Base-by-base conservation (phyloP, 805 yeast species). In the Kluyveromyces lactis region DNA sequence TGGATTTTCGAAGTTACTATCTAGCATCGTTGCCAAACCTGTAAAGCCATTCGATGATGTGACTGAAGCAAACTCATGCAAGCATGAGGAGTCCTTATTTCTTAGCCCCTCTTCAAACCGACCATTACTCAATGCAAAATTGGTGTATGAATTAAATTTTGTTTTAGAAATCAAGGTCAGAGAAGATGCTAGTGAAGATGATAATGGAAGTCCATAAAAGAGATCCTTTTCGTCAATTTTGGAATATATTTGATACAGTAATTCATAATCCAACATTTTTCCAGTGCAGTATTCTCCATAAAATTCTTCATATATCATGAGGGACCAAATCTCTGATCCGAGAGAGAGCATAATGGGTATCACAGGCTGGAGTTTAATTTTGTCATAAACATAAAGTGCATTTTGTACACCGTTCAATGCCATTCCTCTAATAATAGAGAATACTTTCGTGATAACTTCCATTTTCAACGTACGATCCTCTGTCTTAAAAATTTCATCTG, bases 201-300 rank as follows among this genome's bases (percentile, higher is more conserved):
- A 64, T 11, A 72, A 69, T 0, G 89, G 86, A 8, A 84, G 57
- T 0, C 94, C 94, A 47, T 69, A 68, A 4, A 73, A 53, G 29
- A 84, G 58, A 53, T 86, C 95, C 2, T 67, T 62, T 41, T 81
- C 86, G 36, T 72, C 76, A 3, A 86, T 63, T 0, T 68, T 53
- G 4, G 65, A 62, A 53, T 79, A 84, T 1, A 81, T 63, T 0
- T 42, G 32, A 3, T 58, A 26, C 10, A 66, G 36, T 3, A 40
- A 31, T 2, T 19, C 13, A 2, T 47, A 37, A 12, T 50, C 55
- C 4, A 41, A 16, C n/a, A 13, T 10, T 19, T 15, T 12, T 1
- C 23, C 41, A 13, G 16, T 27, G 33, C 10, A n/a, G 15, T 32
- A 7, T n/a, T 26, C 19, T 44, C 45, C 41, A 27, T 31, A 33